Evolutionary conservation across 1,284 basidiomycete genomes (phyloP).

Genomic region (Cryptococcus neoformans): DNA sequence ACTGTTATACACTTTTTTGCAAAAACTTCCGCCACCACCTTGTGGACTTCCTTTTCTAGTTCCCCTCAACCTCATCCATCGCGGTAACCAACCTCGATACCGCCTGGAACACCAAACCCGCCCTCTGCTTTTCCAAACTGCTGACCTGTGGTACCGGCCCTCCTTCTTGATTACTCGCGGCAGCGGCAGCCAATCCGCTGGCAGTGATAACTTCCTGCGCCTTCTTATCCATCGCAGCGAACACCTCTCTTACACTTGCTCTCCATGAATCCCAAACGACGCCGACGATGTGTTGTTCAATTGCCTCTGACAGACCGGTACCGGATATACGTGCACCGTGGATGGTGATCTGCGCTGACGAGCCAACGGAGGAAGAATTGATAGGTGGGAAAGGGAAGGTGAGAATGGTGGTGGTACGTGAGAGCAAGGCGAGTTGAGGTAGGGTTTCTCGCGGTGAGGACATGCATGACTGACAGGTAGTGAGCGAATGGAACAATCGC

Average conservation of each 20-base stretch:
- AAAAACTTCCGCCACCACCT: too few species aligned
- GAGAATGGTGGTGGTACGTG: conserved; percentile 46
- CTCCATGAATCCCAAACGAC: conserved; percentile 50
- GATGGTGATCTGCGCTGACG: conserved; percentile 41
- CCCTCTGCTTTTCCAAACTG: conserved; percentile 44
- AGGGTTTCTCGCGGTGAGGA: conserved; percentile 46
- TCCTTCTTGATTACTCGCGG: neutral
- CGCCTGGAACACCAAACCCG: conserved; percentile 47
- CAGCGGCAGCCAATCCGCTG: conserved; percentile 10
- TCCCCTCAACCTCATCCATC: conserved; percentile 48
- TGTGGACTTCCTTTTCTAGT: neutral
- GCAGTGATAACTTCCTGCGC: conserved; percentile 44
- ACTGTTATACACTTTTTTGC: too few species aligned
- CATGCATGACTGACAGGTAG: conserved; percentile 35
- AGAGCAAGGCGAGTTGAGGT: conserved; percentile 48
- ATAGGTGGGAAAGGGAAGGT: conserved; percentile 44
- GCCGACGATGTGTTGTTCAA: conserved; percentile 49
- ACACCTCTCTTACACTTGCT: conserved; percentile 45
- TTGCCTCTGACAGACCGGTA: conserved; percentile 46
- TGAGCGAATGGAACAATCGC: conserved; percentile 41
- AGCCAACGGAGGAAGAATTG: conserved; percentile 32
- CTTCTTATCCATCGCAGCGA: conserved; percentile 40
- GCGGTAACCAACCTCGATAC: conserved; percentile 44
- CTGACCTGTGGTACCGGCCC: neutral
- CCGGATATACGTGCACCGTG: conserved; percentile 44